These are phyloP conservation scores for Atkinsonella texensis DNA, from an alignment of 2,329 filamentous ascomycete genomes.

Conservation along the genomic window DNA sequence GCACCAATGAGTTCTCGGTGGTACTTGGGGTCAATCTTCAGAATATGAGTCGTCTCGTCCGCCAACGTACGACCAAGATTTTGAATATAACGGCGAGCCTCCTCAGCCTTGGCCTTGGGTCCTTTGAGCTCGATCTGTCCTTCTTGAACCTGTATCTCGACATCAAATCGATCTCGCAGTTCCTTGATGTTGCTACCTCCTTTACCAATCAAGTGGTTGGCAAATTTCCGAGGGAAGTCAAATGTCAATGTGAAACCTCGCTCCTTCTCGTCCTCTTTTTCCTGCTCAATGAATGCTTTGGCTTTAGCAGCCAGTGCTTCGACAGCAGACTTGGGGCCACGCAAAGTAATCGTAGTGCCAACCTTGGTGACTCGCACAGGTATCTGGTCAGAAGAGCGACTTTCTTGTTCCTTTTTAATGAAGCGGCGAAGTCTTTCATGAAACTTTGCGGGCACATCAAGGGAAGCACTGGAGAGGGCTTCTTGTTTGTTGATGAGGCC, in stretches of 20 bases:
- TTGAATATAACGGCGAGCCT: constrained; percentile 70
- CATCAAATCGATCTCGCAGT: constrained; percentile 54
- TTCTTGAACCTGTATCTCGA: constrained; percentile 78
- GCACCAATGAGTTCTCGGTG: constrained; percentile 89
- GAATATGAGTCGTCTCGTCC: constrained; percentile 74
- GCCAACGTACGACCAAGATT: constrained; percentile 71
- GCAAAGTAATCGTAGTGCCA: constrained; percentile 55
- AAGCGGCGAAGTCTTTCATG: constrained; percentile 52
- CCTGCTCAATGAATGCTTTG: constrained; percentile 67
- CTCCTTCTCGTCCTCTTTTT: constrained; percentile 87
- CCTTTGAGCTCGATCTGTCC: constrained; percentile 94
- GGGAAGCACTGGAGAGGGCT: constrained; percentile 32
- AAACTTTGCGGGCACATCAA: constrained; percentile 51
- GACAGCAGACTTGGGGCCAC: constrained; percentile 64
- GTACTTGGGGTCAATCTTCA: constrained; percentile 89
- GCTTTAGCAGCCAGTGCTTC: constrained; percentile 63
- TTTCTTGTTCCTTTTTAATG: constrained; percentile 53
- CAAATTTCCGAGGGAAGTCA: constrained; percentile 89
- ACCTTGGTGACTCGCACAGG: constrained; percentile 47
- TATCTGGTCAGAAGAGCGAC: constrained; percentile 43
- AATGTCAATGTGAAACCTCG: constrained; percentile 77
- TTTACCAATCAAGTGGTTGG: constrained; percentile 70
- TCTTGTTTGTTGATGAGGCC: constrained; percentile 49
- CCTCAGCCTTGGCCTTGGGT: constrained; percentile 86
- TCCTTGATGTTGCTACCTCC: constrained; percentile 55